Evolutionary conservation across 2,329 filamentous ascomycete species (phyloP).

Genomic region (Cadophora luteo-olivacea): DNA sequence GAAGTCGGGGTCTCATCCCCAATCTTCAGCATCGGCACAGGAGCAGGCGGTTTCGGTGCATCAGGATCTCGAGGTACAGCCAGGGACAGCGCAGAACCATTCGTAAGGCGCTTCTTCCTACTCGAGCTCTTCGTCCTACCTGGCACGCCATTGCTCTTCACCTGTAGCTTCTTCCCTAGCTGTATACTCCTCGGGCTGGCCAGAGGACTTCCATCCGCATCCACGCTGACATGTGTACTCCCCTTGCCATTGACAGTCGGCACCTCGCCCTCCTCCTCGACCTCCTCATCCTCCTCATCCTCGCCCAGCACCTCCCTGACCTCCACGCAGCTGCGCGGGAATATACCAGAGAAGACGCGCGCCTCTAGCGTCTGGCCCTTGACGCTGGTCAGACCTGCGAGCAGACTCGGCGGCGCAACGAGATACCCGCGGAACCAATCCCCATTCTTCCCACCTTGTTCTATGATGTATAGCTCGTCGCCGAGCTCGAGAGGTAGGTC

Average conservation of each 20-base stretch:
- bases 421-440: slow-evolving; percentile 96
- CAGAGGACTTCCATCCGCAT: slow-evolving; percentile 32
- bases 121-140: slow-evolving; percentile 31
- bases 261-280: slow-evolving; percentile 27
- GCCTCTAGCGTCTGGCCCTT: slow-evolving; percentile 95
- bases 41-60: slow-evolving; percentile 81
- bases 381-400: slow-evolving; percentile 88
- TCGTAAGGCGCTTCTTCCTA: slow-evolving; percentile 35
- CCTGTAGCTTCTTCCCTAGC: slow-evolving; percentile 25
- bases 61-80: slow-evolving; percentile 67
- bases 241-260: slow-evolving; percentile 12
- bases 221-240: slow-evolving; percentile 26
- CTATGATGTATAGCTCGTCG: slow-evolving; percentile 98
- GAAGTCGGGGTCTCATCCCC: slow-evolving; percentile 96
- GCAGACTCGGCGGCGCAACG: slow-evolving; percentile 88
- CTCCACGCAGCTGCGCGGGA: slow-evolving; percentile 92
- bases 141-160: slow-evolving; percentile 14
- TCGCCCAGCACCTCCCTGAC: slow-evolving; percentile 91
- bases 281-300: slow-evolving; percentile 57
- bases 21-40: slow-evolving; percentile 96
- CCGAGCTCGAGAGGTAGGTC: slow-evolving; percentile 97
- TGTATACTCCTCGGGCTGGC: slow-evolving; percentile 29
- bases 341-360: slow-evolving; percentile 97
- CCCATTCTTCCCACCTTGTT: slow-evolving; percentile 84
- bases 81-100: slow-evolving; percentile 43